Percentiles rank a stretch among this genome's conserved stretches.
phyloP scores from a whole-genome alignment of 352 stramenopile genomes.

The Pythium sp. region DNA sequence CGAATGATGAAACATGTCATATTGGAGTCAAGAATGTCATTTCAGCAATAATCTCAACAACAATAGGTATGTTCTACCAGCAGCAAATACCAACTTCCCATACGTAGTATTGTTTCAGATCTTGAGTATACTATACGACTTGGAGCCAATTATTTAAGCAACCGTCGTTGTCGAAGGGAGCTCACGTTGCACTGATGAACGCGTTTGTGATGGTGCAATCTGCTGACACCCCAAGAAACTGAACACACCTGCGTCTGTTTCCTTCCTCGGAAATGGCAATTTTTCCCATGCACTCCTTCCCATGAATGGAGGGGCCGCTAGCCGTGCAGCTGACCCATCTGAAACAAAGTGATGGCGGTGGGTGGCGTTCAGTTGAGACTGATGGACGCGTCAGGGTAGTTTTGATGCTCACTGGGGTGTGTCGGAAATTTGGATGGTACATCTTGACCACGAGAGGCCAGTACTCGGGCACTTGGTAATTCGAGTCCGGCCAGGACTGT shows the following conservation, averaged over 20 bases:
- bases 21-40: not conserved
- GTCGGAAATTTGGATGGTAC: not conserved
- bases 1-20: not conserved
- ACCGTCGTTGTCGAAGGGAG: conserved; percentile 78
- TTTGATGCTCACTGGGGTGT: not conserved
- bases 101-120: conserved; percentile 28
- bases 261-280: conserved; percentile 50
- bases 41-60: no score
- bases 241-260: conserved; percentile 62
- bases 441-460: not conserved
- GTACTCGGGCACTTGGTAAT: not conserved
- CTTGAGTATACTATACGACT: conserved; percentile 18
- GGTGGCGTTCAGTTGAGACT: not conserved
- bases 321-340: not conserved
- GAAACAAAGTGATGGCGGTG: not conserved
- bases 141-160: not conserved
- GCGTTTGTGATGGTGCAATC: conserved; percentile 63
- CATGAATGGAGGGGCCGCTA: conserved; percentile 8
- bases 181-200: conserved; percentile 70
- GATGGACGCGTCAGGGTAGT: not conserved
- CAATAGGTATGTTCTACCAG: not conserved
- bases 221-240: conserved; percentile 79
- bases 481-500: not conserved
- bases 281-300: conserved; percentile 37
- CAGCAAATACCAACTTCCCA: conserved; percentile 13